Evolutionary conservation across 2,329 filamentous ascomycete genomes (phyloP).

Genomic region (Epichloe baconii): DNA sequence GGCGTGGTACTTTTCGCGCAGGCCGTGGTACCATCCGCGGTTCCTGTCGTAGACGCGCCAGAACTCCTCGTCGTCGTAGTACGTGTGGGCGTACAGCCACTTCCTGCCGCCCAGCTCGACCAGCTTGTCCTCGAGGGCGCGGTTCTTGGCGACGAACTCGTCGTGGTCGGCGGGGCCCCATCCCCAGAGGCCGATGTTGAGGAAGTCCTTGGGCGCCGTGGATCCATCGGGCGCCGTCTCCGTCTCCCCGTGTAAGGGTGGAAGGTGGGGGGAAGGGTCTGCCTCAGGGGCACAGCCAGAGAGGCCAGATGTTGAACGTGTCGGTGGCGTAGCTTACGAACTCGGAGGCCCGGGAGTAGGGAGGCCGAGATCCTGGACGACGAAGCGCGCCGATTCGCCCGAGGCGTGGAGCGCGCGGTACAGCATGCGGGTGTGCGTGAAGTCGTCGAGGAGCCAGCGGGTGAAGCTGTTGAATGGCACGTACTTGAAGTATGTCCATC

Average conservation of each 20-base stretch:
- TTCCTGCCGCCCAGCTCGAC: conserved; percentile 62
- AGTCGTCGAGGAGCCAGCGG: conserved; percentile 58
- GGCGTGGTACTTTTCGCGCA: conserved; percentile 51
- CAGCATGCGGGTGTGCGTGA: conserved; percentile 60
- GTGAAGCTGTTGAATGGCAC: conserved; percentile 53
- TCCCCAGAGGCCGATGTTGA: conserved; percentile 68
- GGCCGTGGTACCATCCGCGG: conserved; percentile 43
- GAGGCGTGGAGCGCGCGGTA: conserved; percentile 59
- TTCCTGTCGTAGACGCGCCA: conserved; percentile 47
- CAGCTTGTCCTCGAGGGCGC: conserved; percentile 57
- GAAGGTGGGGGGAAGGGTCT: conserved; percentile 36
- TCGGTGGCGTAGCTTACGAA: conserved; percentile 42
- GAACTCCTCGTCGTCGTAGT: conserved; percentile 63
- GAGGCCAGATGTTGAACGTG: conserved; percentile 42
- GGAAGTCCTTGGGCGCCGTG: conserved; percentile 25
- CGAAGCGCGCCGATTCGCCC: conserved; percentile 49
- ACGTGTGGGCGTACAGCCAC: conserved; percentile 79
- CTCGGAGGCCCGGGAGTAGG: conserved; percentile 36
- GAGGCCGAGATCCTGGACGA: conserved; percentile 55
- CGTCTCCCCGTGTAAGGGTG: conserved; percentile 36
- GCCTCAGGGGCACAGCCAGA: conserved; percentile 45
- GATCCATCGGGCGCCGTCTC: conserved; percentile 11
- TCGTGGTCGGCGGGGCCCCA: conserved; percentile 46
- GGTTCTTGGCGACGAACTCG: conserved; percentile 57
- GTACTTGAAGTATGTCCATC: conserved; percentile 52